Evolutionary conservation across 148 eudicot species (phyloP).

Genomic region (Agrostemma githago): DNA sequence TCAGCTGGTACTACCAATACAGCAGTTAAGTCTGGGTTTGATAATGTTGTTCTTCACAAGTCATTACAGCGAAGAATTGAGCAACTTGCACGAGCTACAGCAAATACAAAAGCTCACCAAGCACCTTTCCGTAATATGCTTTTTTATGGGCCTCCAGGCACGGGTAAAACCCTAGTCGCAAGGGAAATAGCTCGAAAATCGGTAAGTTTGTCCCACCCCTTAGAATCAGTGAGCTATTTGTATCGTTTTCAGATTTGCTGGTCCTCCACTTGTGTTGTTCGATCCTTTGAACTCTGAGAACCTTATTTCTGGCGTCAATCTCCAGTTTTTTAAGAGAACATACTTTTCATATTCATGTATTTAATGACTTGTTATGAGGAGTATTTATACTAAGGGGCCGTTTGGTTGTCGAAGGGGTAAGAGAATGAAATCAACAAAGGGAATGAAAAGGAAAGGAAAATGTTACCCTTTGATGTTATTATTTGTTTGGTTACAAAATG

Average conservation of each 20-base stretch:
- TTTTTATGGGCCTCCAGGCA: constrained; percentile 99
- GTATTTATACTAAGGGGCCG: constrained; percentile 1
- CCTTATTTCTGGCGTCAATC: not conserved
- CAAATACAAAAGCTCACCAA: constrained; percentile 84
- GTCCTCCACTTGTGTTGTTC: not conserved
- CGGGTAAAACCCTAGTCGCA: constrained; percentile 97
- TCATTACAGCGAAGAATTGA: constrained; percentile 78
- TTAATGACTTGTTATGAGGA: not conserved
- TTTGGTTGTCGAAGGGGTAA: no score
- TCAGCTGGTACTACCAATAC: constrained; percentile 39
- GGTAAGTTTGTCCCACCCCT: constrained; percentile 34
- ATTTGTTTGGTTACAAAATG: no score
- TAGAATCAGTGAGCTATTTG: not conserved
- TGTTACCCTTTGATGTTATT: no score
- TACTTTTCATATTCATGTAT: not conserved
- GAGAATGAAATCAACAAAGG: no score
- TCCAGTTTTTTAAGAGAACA: not conserved
- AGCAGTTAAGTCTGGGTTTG: constrained; percentile 49
- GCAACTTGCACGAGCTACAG: constrained; percentile 89
- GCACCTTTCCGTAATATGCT: constrained; percentile 98
- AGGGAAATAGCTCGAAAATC: constrained; percentile 92
- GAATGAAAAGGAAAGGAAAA: no score
- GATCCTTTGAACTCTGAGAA: not conserved
- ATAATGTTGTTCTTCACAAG: constrained; percentile 78
- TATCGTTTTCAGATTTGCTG: not conserved